phyloP scores from a whole-genome alignment of 1,139 yeast species.

The Protomyces pachydermus region DNA sequence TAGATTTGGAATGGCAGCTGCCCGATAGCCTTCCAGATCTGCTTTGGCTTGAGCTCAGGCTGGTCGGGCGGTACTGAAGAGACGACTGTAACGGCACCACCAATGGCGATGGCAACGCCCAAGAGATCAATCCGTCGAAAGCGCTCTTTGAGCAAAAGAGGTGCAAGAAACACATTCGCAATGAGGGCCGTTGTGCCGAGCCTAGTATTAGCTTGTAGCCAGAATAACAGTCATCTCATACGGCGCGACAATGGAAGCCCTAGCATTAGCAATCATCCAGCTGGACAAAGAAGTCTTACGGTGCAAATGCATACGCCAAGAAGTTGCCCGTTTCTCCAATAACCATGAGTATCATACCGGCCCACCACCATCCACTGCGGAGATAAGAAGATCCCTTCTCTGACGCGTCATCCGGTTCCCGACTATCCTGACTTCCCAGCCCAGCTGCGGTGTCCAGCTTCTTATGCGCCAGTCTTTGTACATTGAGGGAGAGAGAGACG shows the following conservation, averaged over 20 bases:
- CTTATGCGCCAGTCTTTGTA: conserved; percentile 43
- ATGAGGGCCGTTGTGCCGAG: conserved; percentile 47
- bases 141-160: conserved; percentile 43
- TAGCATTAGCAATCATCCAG: not conserved
- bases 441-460: conserved; percentile 30
- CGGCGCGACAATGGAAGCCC: conserved; percentile 44
- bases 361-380: conserved; percentile 41
- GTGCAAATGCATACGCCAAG: conserved; percentile 47
- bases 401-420: conserved; percentile 2
- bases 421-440: not conserved
- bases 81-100: conserved; percentile 44
- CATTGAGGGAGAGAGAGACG: conserved; percentile 41
- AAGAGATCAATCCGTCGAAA: conserved; percentile 39
- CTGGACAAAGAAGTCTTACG: conserved; percentile 29
- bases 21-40: conserved; percentile 36
- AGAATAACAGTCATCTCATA: not conserved
- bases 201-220: conserved; percentile 34
- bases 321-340: conserved; percentile 46
- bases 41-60: conserved; percentile 33
- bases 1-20: conserved; percentile 37
- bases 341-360: conserved; percentile 44
- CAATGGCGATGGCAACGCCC: conserved; percentile 43
- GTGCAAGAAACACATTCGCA: conserved; percentile 47
- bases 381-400: not conserved
- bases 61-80: conserved; percentile 34